Evolutionary conservation across 805 yeast genomes (phyloP).

Genomic region (Wickerhamiella brachini): DNA sequence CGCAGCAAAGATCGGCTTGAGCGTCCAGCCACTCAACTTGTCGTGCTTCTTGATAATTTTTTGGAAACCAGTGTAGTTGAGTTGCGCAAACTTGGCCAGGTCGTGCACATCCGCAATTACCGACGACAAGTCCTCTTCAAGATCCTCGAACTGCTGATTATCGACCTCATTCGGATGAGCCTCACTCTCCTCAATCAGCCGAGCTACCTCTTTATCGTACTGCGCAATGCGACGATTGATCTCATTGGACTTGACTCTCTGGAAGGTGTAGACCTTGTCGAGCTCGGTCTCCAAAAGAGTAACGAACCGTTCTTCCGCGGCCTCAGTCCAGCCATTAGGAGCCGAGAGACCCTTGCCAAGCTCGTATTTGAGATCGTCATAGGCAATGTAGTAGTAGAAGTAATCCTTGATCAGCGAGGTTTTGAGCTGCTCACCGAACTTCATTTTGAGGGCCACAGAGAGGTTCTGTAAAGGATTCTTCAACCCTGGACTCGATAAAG

Average conservation of each 20-base stretch:
- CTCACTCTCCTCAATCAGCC: constrained; percentile 36
- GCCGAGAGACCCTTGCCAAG: constrained; percentile 50
- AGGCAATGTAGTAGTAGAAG: constrained; percentile 77
- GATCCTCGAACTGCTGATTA: constrained; percentile 56
- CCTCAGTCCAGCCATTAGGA: constrained; percentile 56
- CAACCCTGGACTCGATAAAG: not conserved
- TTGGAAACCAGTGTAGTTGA: constrained; percentile 94
- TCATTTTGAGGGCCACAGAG: constrained; percentile 38
- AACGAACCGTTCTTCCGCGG: constrained; percentile 70
- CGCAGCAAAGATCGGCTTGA: constrained; percentile 87
- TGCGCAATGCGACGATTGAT: constrained; percentile 74
- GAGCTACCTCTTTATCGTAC: constrained; percentile 56
- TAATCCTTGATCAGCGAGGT: constrained; percentile 83
- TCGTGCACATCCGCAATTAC: constrained; percentile 96
- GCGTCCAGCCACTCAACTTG: constrained; percentile 63
- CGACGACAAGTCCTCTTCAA: constrained; percentile 67
- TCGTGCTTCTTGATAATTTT: constrained; percentile 95
- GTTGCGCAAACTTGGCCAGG: constrained; percentile 80
- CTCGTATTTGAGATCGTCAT: constrained; percentile 78
- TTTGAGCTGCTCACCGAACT: constrained; percentile 88
- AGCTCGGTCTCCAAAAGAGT: constrained; percentile 63
- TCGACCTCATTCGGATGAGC: constrained; percentile 28
- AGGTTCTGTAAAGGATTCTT: not conserved
- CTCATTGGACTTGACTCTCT: constrained; percentile 76
- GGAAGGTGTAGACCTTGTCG: constrained; percentile 87